Conservation (phyloP, 148 eudicot genomes). For the Vaccinium vitisidaea region DNA sequence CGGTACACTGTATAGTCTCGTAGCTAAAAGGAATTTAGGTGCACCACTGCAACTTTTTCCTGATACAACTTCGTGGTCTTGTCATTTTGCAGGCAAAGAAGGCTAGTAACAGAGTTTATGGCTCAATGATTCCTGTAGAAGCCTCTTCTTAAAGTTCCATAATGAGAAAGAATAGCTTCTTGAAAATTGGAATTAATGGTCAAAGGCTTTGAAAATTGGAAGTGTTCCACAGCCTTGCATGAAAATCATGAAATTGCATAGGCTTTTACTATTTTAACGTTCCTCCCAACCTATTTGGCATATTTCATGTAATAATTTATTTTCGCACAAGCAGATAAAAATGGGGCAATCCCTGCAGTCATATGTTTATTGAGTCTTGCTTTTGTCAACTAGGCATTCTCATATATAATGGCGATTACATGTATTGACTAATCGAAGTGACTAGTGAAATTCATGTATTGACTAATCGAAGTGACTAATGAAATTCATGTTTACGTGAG, state of each 20-base stretch:
- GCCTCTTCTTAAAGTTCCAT: constrained; percentile 14
- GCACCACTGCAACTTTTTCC: neutral
- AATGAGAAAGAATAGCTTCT: neutral
- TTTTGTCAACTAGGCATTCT: too few relatives aligned
- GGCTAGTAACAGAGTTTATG: constrained; percentile 39
- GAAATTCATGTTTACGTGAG: too few relatives aligned
- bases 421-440: too few relatives aligned
- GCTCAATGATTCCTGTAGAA: constrained; percentile 20
- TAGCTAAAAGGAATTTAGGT: too few relatives aligned
- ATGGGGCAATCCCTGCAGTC: too few relatives aligned
- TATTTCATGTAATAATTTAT: too few relatives aligned
- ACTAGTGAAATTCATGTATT: too few relatives aligned
- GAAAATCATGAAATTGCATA: neutral
- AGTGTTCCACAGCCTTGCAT: neutral
- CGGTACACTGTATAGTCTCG: neutral
- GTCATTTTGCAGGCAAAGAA: constrained; percentile 40
- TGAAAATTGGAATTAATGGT: neutral
- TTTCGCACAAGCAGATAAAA: too few relatives aligned
- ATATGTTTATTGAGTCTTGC: too few relatives aligned
- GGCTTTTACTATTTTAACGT: neutral
- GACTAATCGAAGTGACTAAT: too few relatives aligned
- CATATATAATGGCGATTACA: too few relatives aligned
- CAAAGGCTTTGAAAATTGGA: neutral
- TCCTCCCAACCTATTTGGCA: too few relatives aligned
- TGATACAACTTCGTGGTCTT: neutral